Base-by-base conservation (phyloP, 352 stramenopile genomes). In the Globisporangium acanthophoron region DNA sequence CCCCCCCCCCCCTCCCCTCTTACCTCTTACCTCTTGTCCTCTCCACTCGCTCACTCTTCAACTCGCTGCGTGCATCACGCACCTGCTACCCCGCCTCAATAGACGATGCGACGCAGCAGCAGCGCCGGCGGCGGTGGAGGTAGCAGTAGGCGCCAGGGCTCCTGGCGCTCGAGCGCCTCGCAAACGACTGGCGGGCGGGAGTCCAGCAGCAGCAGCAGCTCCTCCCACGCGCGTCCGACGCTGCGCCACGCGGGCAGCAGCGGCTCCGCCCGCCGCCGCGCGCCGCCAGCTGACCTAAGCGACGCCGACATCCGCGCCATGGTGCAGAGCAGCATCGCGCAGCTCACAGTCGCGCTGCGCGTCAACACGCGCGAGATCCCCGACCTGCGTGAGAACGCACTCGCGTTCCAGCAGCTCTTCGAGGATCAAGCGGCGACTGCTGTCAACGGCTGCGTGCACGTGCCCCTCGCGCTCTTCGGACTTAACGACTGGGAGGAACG, bases 381-480 rank as follows among this genome's bases (percentile, higher is more conserved):
- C 5, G 16, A 11, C 0, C 8, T 65, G 40, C 31, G 41, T 11
- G 11, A 40, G 24, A 31, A 56, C 29, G 29, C 43, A 15, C n/a
- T 16, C 3, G 29, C 40, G 1, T 65, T 65, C 47, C 21, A 58
- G 3, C 44, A 27, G 39, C 18, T 21, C 3, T 59, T 64, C 18
- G 21, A 27, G 4, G 21, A 51, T 33, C 3, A 24, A 11, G 33
- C 46, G 6, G 21, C 56, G 43, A 63, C 49, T 7, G 18, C 27
- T 61, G 56, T 6, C 13, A 24, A 18, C 39, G 24, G 11, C n/a
- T 11, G 9, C 1, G 58, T 24, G 21, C 64, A n/a, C 40, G 56
- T 89, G 24, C 51, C 62, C 1, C 35, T 87, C 49, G 56, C 86
- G 27, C 73, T 85, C 46, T 85, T 75, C 39, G 75, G 75, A 0